Base-by-base conservation (phyloP, 805 yeast species). In the Tetrapisispora namnaoensis region DNA sequence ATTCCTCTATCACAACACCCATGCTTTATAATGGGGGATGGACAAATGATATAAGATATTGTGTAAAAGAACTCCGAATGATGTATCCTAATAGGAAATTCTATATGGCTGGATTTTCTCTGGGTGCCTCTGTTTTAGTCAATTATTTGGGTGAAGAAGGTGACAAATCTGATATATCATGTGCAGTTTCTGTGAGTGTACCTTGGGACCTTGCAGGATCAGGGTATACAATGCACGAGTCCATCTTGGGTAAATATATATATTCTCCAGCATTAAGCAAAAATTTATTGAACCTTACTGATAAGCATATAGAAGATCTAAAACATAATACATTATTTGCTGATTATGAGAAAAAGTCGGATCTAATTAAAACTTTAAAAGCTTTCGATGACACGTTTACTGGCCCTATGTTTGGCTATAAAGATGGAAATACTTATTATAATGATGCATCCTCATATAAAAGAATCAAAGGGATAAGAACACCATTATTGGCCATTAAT, bases 161-260 rank as follows among this genome's bases (percentile, higher is more conserved):
- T 11, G 73, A 68, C 1, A 59, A 70, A n/a, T 51, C 65, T 8
- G 66, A 67, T 17, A 60, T 80, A 36, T 69, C 70, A 32, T 79
- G 82, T 24, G 89, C 86, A 1, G 71, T 76, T 38, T 70, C 80
- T 4, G 73, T 86, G 8, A 80, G 83, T 37, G 70, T 73, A 48
- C 91, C 95, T 1, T 86, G 93, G 91, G 91, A 86, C 58, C 65
- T 86, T 62, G 62, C 65, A 17, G 72, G 72, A 42, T 73, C 83
- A 24, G 69, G 77, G 13, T 55, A 65, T 47, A 68, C 65, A 28
- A 58, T 87, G 42, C 69, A 71, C 38, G 55, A 61, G 17, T 64
- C 74, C 6, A 60, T 59, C 21, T 55, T 79, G 41, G 80, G 83
- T 3, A 61, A 66, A 18, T 51, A 64, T 10, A 50, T 78, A 7